These are phyloP conservation scores for Furculomyces boomerangus DNA, from an alignment of 371 early-diverging fungal species.

Conservation along the genomic window DNA sequence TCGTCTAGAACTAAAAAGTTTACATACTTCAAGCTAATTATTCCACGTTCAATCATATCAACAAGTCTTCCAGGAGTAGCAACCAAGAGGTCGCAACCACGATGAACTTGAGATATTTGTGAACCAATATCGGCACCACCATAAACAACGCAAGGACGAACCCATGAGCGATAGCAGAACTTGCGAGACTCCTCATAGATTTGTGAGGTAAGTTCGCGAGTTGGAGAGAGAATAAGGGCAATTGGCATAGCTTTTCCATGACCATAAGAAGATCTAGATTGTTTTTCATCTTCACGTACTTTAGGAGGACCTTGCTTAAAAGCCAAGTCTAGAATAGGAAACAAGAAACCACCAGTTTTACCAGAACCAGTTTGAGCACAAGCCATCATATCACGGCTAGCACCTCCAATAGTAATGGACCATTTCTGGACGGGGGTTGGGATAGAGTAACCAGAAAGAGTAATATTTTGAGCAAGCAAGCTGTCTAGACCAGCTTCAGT, in stretches of 20 bases:
- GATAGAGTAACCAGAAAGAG: conserved; percentile 67
- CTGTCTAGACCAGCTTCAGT: conserved; percentile 49
- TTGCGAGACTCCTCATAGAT: conserved; percentile 69
- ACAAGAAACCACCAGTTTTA: conserved; percentile 78
- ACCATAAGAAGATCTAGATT: background rate
- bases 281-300: background rate
- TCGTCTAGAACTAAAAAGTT: conserved; percentile 94
- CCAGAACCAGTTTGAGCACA: conserved; percentile 92
- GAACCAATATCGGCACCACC: conserved; percentile 90
- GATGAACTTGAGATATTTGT: conserved; percentile 73
- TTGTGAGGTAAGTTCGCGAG: conserved; percentile 96
- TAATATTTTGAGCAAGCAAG: conserved; percentile 79
- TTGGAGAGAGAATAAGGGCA: conserved; percentile 87
- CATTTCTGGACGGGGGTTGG: conserved; percentile 91
- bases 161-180: conserved; percentile 80
- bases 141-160: conserved; percentile 87
- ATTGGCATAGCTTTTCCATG: conserved; percentile 23
- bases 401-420: conserved; percentile 46
- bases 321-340: conserved; percentile 72
- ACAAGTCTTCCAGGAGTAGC: conserved; percentile 97
- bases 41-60: conserved; percentile 84
- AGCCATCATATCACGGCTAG: conserved; percentile 57
- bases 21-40: conserved; percentile 57
- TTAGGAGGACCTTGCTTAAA: conserved; percentile 66
- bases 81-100: conserved; percentile 91